Percentiles rank a stretch among this genome's conserved stretches.
These are phyloP conservation scores for Cryptosporidium parvum DNA, from an alignment of 169 alveolate genomes.

Conservation along the genomic window DNA sequence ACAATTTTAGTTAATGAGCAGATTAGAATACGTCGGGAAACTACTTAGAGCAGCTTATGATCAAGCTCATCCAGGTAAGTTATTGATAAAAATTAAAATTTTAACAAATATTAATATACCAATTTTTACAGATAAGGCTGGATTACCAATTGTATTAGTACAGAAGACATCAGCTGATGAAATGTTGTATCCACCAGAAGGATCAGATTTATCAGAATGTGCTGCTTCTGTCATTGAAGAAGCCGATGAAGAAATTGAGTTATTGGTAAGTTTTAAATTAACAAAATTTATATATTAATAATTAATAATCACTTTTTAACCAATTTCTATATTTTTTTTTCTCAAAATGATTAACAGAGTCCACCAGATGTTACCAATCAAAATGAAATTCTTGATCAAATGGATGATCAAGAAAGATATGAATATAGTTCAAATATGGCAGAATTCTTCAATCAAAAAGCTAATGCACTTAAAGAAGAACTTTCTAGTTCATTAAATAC, in stretches of 20 bases:
- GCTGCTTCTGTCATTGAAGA: conserved; percentile 53
- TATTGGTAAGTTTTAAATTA: conserved; percentile 64
- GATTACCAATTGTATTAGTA: conserved; percentile 67
- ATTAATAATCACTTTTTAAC: not conserved
- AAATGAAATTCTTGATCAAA: conserved; percentile 59
- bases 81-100: not conserved
- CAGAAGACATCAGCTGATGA: conserved; percentile 69
- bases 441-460: conserved; percentile 44
- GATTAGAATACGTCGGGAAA: conserved; percentile 73
- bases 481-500: conserved; percentile 35
- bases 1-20: conserved; percentile 41
- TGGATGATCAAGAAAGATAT: conserved; percentile 68
- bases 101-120: not conserved
- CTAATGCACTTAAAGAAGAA: conserved; percentile 56
- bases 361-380: conserved; percentile 47
- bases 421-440: conserved; percentile 66
- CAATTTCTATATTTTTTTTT: not conserved
- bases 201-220: conserved; percentile 58
- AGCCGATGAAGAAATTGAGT: conserved; percentile 59
- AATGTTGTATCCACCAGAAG: conserved; percentile 64
- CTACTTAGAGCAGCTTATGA: conserved; percentile 73
- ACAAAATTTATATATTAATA: not conserved
- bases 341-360: conserved; percentile 4
- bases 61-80: conserved; percentile 77
- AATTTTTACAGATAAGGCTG: conserved; percentile 46